Base-by-base conservation (phyloP, 352 stramenopile genomes). In the Pythium rhizo-oryzae region DNA sequence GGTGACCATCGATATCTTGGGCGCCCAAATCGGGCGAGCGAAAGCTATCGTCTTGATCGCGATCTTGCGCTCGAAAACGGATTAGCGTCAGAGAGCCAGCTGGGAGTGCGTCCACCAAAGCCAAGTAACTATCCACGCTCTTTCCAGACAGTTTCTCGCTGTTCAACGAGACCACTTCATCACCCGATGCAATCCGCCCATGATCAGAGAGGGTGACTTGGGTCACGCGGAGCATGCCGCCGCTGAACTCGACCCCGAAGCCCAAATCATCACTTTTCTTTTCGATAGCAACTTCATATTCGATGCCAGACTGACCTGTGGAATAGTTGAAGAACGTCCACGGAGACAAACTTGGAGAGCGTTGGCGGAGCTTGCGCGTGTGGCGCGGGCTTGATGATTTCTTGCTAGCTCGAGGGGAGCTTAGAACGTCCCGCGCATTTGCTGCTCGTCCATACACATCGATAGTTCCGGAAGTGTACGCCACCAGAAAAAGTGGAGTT, bases 281-380 rank as follows among this genome's bases (percentile, higher is more conserved):
- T 69, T 84, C 69, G 37, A 78, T 75, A 18, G 68, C 66, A 44
- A 90, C 80, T 61, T 94, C 87, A 47, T 91, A 93, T 61, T 93
- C 83, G 51, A 80, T 80, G 0, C 83, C 74, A 2, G 77, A 91
- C 51, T 90, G 80, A 16, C 82, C 87, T 9, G 82, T 90, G 25
- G 56, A 69, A 41, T 91, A 91, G 43, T 92, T 79, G 59, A 83
- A 92, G 52, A 82, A 89, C 55, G 83, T 93, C 83, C 80, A 94
- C 23, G 87, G 84, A 15, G 85, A 82, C 23, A 90, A 65, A 58
- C 73, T 87, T 11, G 80, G 72, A 15, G 81, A 84, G 43, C 81
- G 51, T 24, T 58, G 25, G 41, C 51, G 52, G 21, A 49, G 21
- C 8, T 49, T 35, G 18, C 39, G 47, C 8, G 37, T 33, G 21